Evolutionary conservation across 176 grass and related monocot genomes (phyloP), one percentile per base, ranked within the genome.

Genomic region (Oryza glaberrima): DNA sequence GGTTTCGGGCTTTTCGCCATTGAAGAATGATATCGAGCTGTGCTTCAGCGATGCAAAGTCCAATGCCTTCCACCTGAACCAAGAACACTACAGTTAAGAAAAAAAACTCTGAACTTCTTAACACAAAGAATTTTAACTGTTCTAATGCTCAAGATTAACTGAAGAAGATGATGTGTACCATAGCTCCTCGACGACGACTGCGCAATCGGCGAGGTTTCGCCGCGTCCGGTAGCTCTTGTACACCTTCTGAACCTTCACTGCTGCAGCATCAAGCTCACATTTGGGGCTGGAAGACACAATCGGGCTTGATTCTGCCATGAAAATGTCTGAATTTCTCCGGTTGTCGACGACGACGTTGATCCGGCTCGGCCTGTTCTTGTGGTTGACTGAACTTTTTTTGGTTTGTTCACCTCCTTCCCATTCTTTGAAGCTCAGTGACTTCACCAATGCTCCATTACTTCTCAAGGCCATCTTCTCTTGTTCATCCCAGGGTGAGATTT

Each of bases 11-110:
- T 99, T 99, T 69, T 84, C 85, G 38, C 87, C 86, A 49, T 88
- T 92, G 88, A 96, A 96, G 86, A 96, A 99, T 26, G 92, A 92
- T 86, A 97, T 88, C 19, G 94, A 97, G 88, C 92, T 94, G 73
- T 94, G 94, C 56, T 97, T 88, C 28, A 97, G 87, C 9, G 91
- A 97, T 30, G 88, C 94, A 89, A 96, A 99, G 86, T 99, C 97
- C 34, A 91, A 81, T 61, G 92, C 91, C 52, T 92, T 96, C 97
- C 97, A 99, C 94, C 94, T 96, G 86, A 1, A 84, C 23, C 11
- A 79, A 46, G 54, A 88, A 13, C 7, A 84, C 11, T 11, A 23
- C 19, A 63, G 20, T 63, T 63, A 28, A 34, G 34, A 9, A 35
- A 36, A 40, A 40, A 40, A 14, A 60, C 2, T 82, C 16, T 40